Percentiles rank a stretch among this genome's conserved stretches.
phyloP scores from a whole-genome alignment of 2,329 filamentous ascomycete species.

The Chlorencoelia australis region DNA sequence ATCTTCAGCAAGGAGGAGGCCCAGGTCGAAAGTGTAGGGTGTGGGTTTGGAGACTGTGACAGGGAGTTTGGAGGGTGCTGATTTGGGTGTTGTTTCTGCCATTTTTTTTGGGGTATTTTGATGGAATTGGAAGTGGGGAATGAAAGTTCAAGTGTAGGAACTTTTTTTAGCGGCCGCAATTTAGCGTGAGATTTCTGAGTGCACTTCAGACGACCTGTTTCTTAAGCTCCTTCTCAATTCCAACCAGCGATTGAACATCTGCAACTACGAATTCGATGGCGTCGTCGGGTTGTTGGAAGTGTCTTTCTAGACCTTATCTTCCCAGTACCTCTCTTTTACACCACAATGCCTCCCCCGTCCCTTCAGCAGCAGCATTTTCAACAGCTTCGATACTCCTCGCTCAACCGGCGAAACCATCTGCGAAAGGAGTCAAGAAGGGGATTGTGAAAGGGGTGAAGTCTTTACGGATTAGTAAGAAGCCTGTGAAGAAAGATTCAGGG shows the following conservation, averaged over 20 bases:
- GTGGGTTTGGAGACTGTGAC: constrained; percentile 70
- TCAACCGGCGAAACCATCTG: constrained; percentile 3
- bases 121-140: constrained; percentile 1
- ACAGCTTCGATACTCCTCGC: constrained; percentile 22
- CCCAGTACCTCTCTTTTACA: constrained; percentile 31
- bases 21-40: constrained; percentile 86
- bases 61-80: constrained; percentile 34
- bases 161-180: constrained; percentile 9
- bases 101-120: constrained; percentile 4
- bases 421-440: constrained; percentile 1
- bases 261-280: constrained; percentile 33
- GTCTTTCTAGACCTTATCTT: constrained; percentile 39
- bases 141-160: constrained; percentile 2
- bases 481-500: constrained; percentile 15
- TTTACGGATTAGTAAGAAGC: constrained; percentile 39
- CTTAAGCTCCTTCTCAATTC: neutral
- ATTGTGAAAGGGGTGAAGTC: constrained; percentile 17
- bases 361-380: constrained; percentile 18
- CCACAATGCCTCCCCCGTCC: constrained; percentile 27
- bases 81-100: constrained; percentile 4
- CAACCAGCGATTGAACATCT: constrained; percentile 1
- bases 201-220: constrained; percentile 1
- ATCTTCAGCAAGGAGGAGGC: constrained; percentile 77
- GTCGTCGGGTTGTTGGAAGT: constrained; percentile 48
- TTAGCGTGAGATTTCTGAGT: constrained; percentile 6